Evolutionary conservation across 768 basidiomycete genomes (phyloP).

Genomic region (Kwoniella europaea): DNA sequence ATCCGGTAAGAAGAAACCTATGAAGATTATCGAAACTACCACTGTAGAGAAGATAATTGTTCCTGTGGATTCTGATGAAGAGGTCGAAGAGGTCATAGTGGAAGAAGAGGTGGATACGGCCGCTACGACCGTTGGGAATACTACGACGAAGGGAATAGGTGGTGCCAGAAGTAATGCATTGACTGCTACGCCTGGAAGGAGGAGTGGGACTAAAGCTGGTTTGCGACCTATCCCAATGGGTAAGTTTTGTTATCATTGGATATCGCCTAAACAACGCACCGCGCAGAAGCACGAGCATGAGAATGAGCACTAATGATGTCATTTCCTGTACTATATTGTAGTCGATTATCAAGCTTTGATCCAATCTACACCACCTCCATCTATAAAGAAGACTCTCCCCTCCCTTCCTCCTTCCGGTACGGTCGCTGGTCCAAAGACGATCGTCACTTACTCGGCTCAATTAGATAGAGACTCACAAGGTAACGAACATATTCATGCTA

Average conservation of each 20-base stretch:
- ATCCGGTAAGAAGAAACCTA: slow-evolving; percentile 15
- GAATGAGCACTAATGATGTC: background rate
- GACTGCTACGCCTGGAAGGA: slow-evolving; percentile 11
- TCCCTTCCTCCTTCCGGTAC: background rate
- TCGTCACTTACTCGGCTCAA: slow-evolving; percentile 36
- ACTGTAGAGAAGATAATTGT: slow-evolving; percentile 12
- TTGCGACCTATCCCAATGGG: slow-evolving; percentile 42
- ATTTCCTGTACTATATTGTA: slow-evolving; percentile 1
- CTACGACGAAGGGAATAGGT: slow-evolving; percentile 32
- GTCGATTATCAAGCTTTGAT: slow-evolving; percentile 47
- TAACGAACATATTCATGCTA: slow-evolving; percentile 31
- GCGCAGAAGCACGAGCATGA: no score
- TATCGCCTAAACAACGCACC: no score
- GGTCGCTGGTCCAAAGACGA: slow-evolving; percentile 27
- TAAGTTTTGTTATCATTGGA: slow-evolving; percentile 14
- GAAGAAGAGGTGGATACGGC: slow-evolving; percentile 31
- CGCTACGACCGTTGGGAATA: slow-evolving; percentile 33
- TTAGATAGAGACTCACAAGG: slow-evolving; percentile 36
- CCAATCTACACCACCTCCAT: slow-evolving; percentile 26
- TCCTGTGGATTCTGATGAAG: slow-evolving; percentile 11
- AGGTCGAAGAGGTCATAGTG: slow-evolving; percentile 16
- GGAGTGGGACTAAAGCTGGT: slow-evolving; percentile 38
- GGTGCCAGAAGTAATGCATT: slow-evolving; percentile 21
- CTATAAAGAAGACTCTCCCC: slow-evolving; percentile 5
- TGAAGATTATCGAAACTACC: slow-evolving; percentile 22